A percentile compares a stretch with the other conserved stretches of the same genome.
These are phyloP conservation scores for Kodamaea kakaduensis DNA, from an alignment of 805 yeast species.

Conservation along the genomic window DNA sequence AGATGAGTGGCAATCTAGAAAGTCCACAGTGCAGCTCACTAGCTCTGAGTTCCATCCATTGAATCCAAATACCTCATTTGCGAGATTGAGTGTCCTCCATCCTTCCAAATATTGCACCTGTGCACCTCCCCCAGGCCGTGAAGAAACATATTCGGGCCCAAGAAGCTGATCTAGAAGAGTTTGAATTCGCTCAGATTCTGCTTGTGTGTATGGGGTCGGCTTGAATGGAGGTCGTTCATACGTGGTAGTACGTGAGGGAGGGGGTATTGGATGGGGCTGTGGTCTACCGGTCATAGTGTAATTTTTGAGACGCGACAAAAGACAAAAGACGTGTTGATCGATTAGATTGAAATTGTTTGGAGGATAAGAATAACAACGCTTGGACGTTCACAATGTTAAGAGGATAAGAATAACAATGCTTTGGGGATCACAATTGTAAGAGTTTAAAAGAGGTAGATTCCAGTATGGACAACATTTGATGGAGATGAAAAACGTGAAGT, in stretches of 20 bases:
- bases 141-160: slow-evolving; percentile 77
- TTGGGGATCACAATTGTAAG: too few relatives aligned
- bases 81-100: slow-evolving; percentile 76
- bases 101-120: slow-evolving; percentile 76
- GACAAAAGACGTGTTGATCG: neutral
- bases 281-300: slow-evolving; percentile 2
- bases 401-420: too few relatives aligned
- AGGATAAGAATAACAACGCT: too few relatives aligned
- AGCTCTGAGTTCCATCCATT: slow-evolving; percentile 82
- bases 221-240: slow-evolving; percentile 9
- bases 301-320: slow-evolving; percentile 4
- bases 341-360: too few relatives aligned
- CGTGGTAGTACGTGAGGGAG: neutral
- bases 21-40: slow-evolving; percentile 62
- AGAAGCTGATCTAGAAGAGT: slow-evolving; percentile 35
- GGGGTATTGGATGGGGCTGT: neutral
- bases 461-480: too few relatives aligned
- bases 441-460: too few relatives aligned
- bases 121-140: slow-evolving; percentile 73
- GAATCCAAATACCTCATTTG: slow-evolving; percentile 78
- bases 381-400: too few relatives aligned
- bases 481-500: too few relatives aligned
- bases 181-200: slow-evolving; percentile 35
- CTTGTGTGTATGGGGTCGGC: slow-evolving; percentile 28
- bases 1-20: slow-evolving; percentile 56